A percentile compares a stretch with the other conserved stretches of the same genome.
Evolutionary conservation across 2,329 filamentous ascomycete species (phyloP).

Genomic region (Chrysoporthe austroafricana): DNA sequence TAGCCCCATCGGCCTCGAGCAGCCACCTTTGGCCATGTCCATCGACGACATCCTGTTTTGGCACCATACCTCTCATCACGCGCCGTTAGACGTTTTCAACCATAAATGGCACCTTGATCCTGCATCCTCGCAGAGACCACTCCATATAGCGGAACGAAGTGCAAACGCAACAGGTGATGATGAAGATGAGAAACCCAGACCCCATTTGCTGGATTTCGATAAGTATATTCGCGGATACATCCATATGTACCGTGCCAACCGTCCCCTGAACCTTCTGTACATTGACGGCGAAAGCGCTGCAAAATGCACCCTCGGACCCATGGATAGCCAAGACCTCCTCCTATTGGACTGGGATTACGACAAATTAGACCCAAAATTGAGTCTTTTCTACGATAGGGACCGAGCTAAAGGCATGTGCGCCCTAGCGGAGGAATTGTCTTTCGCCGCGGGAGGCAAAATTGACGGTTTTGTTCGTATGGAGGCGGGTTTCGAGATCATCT

Average conservation of each 20-base stretch:
- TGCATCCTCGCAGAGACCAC: background rate
- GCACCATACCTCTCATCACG: background rate
- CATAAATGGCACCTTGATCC: background rate
- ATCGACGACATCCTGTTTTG: background rate
- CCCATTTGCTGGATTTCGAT: background rate
- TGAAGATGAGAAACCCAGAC: conserved; percentile 12
- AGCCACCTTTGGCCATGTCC: background rate
- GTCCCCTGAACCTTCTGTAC: conserved; percentile 65
- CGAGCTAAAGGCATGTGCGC: conserved; percentile 62
- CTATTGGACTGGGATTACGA: conserved; percentile 40
- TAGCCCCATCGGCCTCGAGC: background rate
- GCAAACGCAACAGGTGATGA: background rate
- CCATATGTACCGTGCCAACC: conserved; percentile 65
- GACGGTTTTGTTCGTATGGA: conserved; percentile 71
- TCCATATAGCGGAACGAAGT: background rate
- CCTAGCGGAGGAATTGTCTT: conserved; percentile 53
- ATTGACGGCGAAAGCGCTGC: conserved; percentile 72
- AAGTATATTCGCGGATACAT: conserved; percentile 57
- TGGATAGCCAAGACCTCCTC: conserved; percentile 69
- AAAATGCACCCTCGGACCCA: conserved; percentile 66
- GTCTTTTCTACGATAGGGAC: conserved; percentile 43
- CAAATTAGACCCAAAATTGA: background rate
- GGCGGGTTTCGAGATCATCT: conserved; percentile 70
- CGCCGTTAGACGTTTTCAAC: background rate
- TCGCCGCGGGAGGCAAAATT: conserved; percentile 41